Evolutionary conservation across 441 rosid genomes (phyloP).

Genomic region (Adansonia rubrostipa): DNA sequence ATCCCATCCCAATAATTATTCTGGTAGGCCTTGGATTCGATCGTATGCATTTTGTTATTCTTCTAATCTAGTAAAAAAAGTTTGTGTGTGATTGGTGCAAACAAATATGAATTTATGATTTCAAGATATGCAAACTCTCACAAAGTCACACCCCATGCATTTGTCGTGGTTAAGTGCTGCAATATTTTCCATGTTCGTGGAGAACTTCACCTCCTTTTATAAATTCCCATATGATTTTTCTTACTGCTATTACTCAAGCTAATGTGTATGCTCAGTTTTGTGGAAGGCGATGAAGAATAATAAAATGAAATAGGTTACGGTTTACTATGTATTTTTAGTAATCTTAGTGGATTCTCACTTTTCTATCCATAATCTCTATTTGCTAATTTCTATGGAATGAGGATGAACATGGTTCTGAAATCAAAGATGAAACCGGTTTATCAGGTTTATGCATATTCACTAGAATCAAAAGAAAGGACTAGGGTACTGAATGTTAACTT

Average conservation of each 20-base stretch:
- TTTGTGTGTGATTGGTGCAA: conserved; percentile 29
- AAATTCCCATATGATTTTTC: background rate
- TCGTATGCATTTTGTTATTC: conserved; percentile 21
- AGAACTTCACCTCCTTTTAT: conserved; percentile 30
- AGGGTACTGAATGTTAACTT: background rate
- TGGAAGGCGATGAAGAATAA: background rate
- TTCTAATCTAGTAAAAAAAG: conserved; percentile 32
- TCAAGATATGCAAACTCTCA: conserved; percentile 25
- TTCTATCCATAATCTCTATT: background rate
- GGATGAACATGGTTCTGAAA: background rate
- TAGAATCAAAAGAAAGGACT: conserved; percentile 26
- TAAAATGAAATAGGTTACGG: background rate
- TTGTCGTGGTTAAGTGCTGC: too few relatives aligned
- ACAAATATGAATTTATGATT: conserved; percentile 31
- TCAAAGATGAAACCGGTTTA: conserved; percentile 21
- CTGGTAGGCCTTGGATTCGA: background rate
- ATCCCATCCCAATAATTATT: conserved; percentile 33
- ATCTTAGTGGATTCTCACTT: background rate
- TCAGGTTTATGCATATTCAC: conserved; percentile 9
- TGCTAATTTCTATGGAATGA: background rate
- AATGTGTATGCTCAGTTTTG: background rate
- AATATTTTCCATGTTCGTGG: conserved; percentile 30
- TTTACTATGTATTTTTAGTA: background rate
- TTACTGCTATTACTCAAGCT: background rate
- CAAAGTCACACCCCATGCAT: background rate